Percentiles rank a stretch among this genome's conserved stretches.
These are phyloP conservation scores for Colletotrichum paranaense DNA, from an alignment of 2,329 filamentous ascomycete species.

Conservation along the genomic window DNA sequence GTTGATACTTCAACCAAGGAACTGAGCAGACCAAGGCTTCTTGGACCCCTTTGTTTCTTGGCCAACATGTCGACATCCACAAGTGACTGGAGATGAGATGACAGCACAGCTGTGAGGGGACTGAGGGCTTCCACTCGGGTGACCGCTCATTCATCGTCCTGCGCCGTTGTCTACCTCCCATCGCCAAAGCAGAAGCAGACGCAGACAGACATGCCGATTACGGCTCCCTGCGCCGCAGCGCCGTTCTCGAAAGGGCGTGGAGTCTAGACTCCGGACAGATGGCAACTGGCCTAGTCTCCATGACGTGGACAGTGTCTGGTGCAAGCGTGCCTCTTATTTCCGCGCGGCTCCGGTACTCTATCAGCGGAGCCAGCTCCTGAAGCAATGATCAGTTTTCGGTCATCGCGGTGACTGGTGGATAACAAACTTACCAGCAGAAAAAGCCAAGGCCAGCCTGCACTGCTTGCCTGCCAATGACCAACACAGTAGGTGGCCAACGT, in stretches of 20 bases:
- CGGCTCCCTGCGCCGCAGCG: neutral
- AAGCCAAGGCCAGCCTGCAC: neutral
- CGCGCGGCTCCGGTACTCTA: neutral
- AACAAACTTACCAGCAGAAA: neutral
- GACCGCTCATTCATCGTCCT: slow-evolving; percentile 4
- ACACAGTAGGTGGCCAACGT: too few relatives aligned
- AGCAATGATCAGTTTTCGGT: slow-evolving; percentile 20
- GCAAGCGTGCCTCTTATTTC: slow-evolving; percentile 1
- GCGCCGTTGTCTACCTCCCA: neutral
- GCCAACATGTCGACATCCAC: neutral
- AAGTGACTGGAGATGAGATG: neutral
- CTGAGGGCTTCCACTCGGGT: neutral
- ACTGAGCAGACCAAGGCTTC: neutral
- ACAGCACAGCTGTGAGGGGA: neutral
- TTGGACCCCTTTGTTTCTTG: neutral
- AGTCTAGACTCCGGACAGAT: slow-evolving; percentile 2
- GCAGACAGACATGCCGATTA: neutral
- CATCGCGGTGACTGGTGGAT: neutral
- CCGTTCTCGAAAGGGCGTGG: slow-evolving; percentile 1
- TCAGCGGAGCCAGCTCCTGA: slow-evolving; percentile 15
- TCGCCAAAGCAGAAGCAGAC: neutral
- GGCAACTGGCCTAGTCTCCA: neutral
- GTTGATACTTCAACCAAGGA: neutral
- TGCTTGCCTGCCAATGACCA: neutral
- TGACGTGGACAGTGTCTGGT: neutral